Percentiles rank a stretch among this genome's conserved stretches.
Evolutionary conservation across 495 filamentous ascomycete species (phyloP).

Genomic region (Neurospora sp.): DNA sequence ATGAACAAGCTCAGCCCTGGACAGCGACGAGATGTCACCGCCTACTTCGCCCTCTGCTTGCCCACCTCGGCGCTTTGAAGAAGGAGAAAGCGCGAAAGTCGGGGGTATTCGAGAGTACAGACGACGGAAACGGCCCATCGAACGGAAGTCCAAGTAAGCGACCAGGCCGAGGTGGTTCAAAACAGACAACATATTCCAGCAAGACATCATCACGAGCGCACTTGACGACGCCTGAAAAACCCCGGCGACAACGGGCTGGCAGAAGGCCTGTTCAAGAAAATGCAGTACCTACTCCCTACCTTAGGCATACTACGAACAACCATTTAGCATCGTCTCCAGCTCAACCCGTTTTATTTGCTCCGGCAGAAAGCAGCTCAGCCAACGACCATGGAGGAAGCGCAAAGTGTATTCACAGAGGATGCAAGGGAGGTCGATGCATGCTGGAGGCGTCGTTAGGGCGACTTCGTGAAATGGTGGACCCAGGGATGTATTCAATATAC

Average conservation of each 20-base stretch:
- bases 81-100: slow-evolving; percentile 23
- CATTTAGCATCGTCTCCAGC: slow-evolving; percentile 10
- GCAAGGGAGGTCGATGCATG: slow-evolving; percentile 3
- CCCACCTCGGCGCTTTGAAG: slow-evolving; percentile 40
- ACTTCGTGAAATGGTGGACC: too few relatives aligned
- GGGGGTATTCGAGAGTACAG: not conserved
- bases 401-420: slow-evolving; percentile 5
- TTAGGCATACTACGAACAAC: slow-evolving; percentile 16
- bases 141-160: not conserved
- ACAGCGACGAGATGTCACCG: slow-evolving; percentile 46
- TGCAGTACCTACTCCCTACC: slow-evolving; percentile 17
- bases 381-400: not conserved
- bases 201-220: slow-evolving; percentile 6
- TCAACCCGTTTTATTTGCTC: not conserved
- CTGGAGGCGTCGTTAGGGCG: slow-evolving; percentile 2
- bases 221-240: slow-evolving; percentile 8
- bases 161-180: not conserved
- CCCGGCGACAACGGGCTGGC: slow-evolving; percentile 1
- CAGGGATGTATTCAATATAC: slow-evolving; percentile 8
- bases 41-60: slow-evolving; percentile 43
- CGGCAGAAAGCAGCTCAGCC: not conserved
- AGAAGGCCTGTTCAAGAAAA: slow-evolving; percentile 10
- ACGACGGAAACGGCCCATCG: not conserved
- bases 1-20: slow-evolving; percentile 31
- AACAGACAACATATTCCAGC: slow-evolving; percentile 10